Evolutionary conservation across 768 basidiomycete genomes (phyloP).

Genomic region (Russula sp.): DNA sequence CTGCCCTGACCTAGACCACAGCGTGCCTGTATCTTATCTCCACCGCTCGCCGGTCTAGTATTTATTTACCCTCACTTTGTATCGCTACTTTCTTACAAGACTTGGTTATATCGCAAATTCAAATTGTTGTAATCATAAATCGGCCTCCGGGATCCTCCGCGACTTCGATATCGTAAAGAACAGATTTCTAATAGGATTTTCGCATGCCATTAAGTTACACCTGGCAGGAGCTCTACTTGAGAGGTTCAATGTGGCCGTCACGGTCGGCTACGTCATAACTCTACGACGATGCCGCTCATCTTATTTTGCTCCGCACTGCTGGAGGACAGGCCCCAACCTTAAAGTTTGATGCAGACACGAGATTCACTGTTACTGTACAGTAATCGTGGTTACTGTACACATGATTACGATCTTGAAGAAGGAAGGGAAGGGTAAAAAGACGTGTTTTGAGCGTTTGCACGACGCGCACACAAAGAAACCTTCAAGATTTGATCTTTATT

Average conservation of each 20-base stretch:
- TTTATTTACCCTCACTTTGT: slow-evolving; percentile 2
- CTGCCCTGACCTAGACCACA: slow-evolving; percentile 6
- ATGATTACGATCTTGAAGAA: no score
- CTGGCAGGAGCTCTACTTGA: neutral
- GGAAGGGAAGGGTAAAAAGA: no score
- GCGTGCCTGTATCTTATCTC: slow-evolving; percentile 7
- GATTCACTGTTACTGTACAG: no score
- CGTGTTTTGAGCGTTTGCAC: no score
- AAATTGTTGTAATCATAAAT: slow-evolving; percentile 14
- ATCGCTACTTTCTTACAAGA: neutral
- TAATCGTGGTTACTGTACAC: no score
- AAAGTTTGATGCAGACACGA: neutral
- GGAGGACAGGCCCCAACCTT: neutral
- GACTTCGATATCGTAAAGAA: slow-evolving; percentile 2
- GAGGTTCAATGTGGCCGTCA: no score
- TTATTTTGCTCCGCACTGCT: neutral
- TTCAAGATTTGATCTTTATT: no score
- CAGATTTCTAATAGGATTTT: neutral
- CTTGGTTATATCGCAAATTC: slow-evolving; percentile 15
- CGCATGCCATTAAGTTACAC: neutral
- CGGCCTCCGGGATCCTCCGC: neutral
- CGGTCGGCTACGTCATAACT: neutral
- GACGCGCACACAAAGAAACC: no score
- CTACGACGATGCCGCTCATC: neutral
- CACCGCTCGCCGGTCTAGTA: no score